Evolutionary conservation across 2,329 filamentous ascomycete genomes (phyloP).

Genomic region (Sarocladium oryzae): DNA sequence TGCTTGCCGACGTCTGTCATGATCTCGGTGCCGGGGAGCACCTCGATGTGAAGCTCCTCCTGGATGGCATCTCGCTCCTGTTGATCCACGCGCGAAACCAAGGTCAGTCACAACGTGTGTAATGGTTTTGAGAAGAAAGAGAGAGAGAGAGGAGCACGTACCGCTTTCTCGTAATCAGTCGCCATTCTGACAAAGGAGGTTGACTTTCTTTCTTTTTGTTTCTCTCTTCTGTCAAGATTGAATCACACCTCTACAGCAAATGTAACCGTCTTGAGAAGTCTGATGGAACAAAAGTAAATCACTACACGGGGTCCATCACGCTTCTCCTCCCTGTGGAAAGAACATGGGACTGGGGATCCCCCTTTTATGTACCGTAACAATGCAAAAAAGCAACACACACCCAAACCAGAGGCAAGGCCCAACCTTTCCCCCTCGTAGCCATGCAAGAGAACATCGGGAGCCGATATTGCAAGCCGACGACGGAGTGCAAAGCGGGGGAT

Average conservation of each 20-base stretch:
- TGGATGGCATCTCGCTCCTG: neutral
- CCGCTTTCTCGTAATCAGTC: neutral
- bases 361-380: too few relatives aligned
- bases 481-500: neutral
- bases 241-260: neutral
- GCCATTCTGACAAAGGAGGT: neutral
- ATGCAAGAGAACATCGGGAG: neutral
- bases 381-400: neutral
- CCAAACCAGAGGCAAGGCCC: neutral
- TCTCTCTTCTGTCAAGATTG: neutral
- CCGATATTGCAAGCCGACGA: neutral
- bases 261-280: too few relatives aligned
- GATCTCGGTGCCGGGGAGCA: neutral
- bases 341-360: too few relatives aligned
- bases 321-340: too few relatives aligned
- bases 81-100: too few relatives aligned
- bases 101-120: neutral
- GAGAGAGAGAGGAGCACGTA: neutral
- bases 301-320: too few relatives aligned
- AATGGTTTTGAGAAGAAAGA: neutral
- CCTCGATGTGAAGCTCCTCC: constrained; percentile 1
- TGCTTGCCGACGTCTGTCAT: neutral
- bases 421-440: neutral
- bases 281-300: too few relatives aligned
- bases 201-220: neutral